phyloP scores from a whole-genome alignment of 163 green algal species.

The Picocystis sp. region DNA sequence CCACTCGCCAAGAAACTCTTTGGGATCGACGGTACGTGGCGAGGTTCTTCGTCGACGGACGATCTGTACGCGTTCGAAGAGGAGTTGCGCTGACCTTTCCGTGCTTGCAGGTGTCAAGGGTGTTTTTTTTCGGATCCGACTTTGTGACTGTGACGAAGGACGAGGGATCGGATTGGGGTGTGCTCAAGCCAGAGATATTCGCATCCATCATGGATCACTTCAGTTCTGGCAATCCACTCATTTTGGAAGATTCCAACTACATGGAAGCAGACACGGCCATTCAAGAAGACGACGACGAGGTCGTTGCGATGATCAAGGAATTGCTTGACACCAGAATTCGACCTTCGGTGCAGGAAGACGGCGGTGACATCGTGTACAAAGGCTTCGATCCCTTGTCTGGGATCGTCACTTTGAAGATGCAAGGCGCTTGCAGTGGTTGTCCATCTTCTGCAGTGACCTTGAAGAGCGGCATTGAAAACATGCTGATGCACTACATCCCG shows the following conservation, averaged over 20 bases:
- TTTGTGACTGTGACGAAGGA: constrained; percentile 75
- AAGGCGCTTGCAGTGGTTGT: constrained; percentile 78
- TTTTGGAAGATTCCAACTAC: constrained; percentile 33
- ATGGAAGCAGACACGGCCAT: constrained; percentile 33
- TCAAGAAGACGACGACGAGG: constrained; percentile 42
- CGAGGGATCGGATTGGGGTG: constrained; percentile 54
- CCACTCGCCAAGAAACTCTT: constrained; percentile 87
- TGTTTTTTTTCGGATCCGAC: constrained; percentile 90
- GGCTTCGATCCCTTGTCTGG: constrained; percentile 67
- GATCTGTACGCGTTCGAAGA: background rate
- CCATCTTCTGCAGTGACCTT: constrained; percentile 82
- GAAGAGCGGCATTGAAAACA: constrained; percentile 97
- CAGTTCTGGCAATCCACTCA: constrained; percentile 42
- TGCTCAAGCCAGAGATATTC: constrained; percentile 92
- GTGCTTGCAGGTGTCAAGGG: constrained; percentile 15
- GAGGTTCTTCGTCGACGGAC: too few species aligned
- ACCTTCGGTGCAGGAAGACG: constrained; percentile 87
- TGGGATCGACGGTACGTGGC: constrained; percentile 65
- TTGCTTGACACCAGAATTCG: constrained; percentile 94
- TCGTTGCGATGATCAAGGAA: constrained; percentile 98
- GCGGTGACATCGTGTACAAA: constrained; percentile 85
- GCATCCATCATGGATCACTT: constrained; percentile 88
- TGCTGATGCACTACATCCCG: constrained; percentile 96
- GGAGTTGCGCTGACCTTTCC: background rate
- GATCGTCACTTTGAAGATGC: constrained; percentile 69